Evolutionary conservation across 148 eudicot species (phyloP), one percentile per base, ranked within the genome.

Genomic region (Vaccinium corymbosum): DNA sequence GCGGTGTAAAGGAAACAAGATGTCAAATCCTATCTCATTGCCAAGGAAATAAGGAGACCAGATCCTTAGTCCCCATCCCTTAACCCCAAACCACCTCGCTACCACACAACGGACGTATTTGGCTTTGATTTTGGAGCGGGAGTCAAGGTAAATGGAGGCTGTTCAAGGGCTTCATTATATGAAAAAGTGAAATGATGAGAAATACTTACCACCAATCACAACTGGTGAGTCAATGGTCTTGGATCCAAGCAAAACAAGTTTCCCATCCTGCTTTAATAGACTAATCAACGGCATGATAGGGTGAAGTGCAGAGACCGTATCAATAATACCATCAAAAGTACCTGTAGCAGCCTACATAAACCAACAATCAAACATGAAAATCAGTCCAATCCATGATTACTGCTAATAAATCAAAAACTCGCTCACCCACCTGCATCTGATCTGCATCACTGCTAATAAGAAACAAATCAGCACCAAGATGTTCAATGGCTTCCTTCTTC

Each of bases 381-480:
- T 52, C 15, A 51, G 59, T 52, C 52, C 80, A 57, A 57, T 19
- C n/a, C 62, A 52, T 32, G 50, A 25, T 3, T 12, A 27, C 16
- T 8, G 9, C 16, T 0, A 79, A 56, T 2, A 32, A 55, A 32
- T 16, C 2, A 17, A 16, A 57, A 57, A 57, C 62, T n/a, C 3
- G 1, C 71, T 29, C 48, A 53, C 29, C 2, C 42, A 87, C 89
- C 86, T 84, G 64, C 82, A 87, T 78, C 62, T 87, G 85, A 0
- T 87, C 68, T 2, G 84, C 35, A 46, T 87, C 86, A 46, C 22
- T 16, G 80, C 86, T 87, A 32, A 87, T 76, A 14, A 87, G 5
- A 59, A 87, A 84, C 4, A 70, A 53, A 35, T 84, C 85, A 56
- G 87, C 89, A n/a, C 86, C 86, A 27, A 87, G 86, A 16, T 5